Base-by-base conservation (phyloP, 345 rosid genomes). In the Populus tremula region DNA sequence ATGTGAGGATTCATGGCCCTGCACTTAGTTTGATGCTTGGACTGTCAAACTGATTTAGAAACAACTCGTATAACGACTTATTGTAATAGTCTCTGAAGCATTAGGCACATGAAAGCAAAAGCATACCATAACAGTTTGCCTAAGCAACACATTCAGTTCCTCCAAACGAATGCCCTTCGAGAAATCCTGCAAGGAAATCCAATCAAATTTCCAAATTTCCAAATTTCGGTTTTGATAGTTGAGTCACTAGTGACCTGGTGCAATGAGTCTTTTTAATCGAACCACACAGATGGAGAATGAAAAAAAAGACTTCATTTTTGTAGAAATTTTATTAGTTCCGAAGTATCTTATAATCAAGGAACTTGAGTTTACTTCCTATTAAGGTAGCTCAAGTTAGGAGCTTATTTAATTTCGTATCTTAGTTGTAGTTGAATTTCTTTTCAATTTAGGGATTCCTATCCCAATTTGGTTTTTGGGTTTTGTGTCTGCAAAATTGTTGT, bases 121-220 rank as follows among this genome's bases (percentile, higher is more conserved):
- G 53, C 84, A 63, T 83, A 93, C 99, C 99, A 95, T 95, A 76
- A 95, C 97, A 39, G 97, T 90, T 84, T 88, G 97, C 84, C 80
- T 89, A 70, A 95, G 96, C 78, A 95, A 85, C 76, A 91, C 79
- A 77, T 93, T 91, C 82, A 95, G 75, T 87, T 95, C 99, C 87
- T 90, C 93, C 90, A 95, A 90, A 78, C 99, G 99, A 80, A 86
- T 75, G 62, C 97, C 98, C 87, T 82, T 93, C 16, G 98, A 93
- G 80, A 90, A 93, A 84, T 95, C 98, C 99, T 95, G 90, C 80
- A 86, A 29, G 35, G 59, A 76, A 45, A 61, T 69, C 74, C 14
- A 72, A 76, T 39, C 61, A 80, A 35, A 53, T 69, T 69, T 63
- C 53, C 61, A 80, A 35, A 53, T 69, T 69, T 63, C 53, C 49